Conservation (phyloP, 192 early-diverging fungal genomes). For the Anaeromyces robustus region DNA sequence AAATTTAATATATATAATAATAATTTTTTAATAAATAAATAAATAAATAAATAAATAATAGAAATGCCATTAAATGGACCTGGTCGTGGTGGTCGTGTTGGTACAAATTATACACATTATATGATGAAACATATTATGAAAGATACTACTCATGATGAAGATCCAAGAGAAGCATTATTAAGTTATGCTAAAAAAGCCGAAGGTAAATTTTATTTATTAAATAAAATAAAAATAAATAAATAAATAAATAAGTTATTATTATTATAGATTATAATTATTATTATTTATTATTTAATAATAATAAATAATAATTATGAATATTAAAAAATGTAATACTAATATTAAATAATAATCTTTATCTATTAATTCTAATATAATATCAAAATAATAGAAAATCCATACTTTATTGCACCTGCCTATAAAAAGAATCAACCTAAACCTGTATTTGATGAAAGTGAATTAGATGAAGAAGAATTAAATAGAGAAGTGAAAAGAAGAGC, state of each 20-base stretch:
- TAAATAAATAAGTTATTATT: too few species aligned
- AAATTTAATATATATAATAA: too few species aligned
- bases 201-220: neutral
- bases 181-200: constrained; percentile 68
- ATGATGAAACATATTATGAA: constrained; percentile 65
- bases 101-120: constrained; percentile 64
- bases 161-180: constrained; percentile 83
- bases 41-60: neutral
- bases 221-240: too few species aligned
- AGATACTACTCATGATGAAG: constrained; percentile 60
- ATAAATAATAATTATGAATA: too few species aligned
- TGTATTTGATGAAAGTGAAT: constrained; percentile 42
- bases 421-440: constrained; percentile 56
- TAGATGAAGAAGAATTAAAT: constrained; percentile 29
- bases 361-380: too few species aligned
- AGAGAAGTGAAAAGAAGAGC: neutral
- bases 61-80: constrained; percentile 62
- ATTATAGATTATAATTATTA: too few species aligned
- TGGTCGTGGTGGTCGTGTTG: constrained; percentile 74
- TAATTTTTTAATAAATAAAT: too few species aligned
- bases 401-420: constrained; percentile 75
- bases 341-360: too few species aligned
- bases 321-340: too few species aligned
- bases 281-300: too few species aligned
- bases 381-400: constrained; percentile 51